These are phyloP conservation scores for Sesbania bispinosa DNA, from an alignment of 306 rosid genomes.

Conservation along the genomic window DNA sequence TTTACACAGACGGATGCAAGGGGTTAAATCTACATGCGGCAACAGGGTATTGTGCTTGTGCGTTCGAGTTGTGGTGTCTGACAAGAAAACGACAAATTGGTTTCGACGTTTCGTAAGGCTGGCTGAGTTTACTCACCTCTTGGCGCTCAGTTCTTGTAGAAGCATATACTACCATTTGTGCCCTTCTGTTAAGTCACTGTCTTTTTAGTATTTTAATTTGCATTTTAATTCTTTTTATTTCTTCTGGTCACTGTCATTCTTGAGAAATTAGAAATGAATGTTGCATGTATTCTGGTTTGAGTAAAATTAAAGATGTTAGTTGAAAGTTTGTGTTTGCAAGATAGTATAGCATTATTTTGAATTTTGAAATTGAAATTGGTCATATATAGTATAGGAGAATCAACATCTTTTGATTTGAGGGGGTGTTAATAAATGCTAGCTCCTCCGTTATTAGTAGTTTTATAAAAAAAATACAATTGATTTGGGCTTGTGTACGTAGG, in stretches of 20 bases:
- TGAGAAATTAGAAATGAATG: neutral
- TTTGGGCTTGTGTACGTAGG: too few species aligned
- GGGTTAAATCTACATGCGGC: neutral
- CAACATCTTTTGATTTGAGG: too few species aligned
- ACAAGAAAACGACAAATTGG: conserved; percentile 55
- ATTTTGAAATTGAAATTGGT: too few species aligned
- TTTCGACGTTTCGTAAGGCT: conserved; percentile 18
- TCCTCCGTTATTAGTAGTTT: too few species aligned
- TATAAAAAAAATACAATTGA: too few species aligned
- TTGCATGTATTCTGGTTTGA: neutral
- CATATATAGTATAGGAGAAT: too few species aligned
- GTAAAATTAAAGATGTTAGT: neutral
- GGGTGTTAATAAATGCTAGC: too few species aligned
- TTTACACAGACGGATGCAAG: neutral
- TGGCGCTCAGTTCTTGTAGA: neutral
- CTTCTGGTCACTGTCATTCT: neutral
- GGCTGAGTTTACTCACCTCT: neutral
- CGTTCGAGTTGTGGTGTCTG: conserved; percentile 20
- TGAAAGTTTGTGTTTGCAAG: neutral
- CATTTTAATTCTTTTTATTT: neutral
- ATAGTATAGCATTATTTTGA: too few species aligned
- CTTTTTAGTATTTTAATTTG: neutral
- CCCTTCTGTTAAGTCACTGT: conserved; percentile 33
- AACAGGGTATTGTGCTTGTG: neutral
- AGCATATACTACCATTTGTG: neutral